These are phyloP conservation scores for Xylaria sp. DNA, from an alignment of 2,329 filamentous ascomycete genomes.

Conservation along the genomic window DNA sequence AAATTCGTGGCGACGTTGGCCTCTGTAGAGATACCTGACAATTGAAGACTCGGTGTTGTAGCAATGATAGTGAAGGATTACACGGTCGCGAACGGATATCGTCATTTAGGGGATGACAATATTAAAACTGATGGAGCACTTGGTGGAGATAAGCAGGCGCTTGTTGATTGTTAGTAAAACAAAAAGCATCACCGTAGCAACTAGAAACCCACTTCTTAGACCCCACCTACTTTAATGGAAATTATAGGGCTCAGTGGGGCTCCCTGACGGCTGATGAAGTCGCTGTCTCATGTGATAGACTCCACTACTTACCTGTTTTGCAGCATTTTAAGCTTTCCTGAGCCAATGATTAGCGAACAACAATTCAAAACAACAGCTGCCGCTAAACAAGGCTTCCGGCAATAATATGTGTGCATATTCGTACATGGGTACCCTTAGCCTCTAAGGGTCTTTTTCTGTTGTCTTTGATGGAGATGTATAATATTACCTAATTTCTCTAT, in stretches of 20 bases:
- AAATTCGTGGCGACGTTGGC: not conserved
- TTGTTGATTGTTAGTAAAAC: slow-evolving; percentile 35
- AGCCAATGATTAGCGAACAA: slow-evolving; percentile 21
- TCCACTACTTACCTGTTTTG: not conserved
- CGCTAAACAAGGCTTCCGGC: slow-evolving; percentile 5
- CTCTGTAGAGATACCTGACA: not conserved
- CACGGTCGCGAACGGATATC: not conserved
- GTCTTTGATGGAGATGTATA: not conserved
- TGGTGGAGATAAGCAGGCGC: slow-evolving; percentile 9
- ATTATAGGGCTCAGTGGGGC: slow-evolving; percentile 16
- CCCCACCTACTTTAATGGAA: slow-evolving; percentile 9
- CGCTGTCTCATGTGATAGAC: not conserved
- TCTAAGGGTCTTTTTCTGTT: not conserved
- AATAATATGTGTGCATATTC: not conserved
- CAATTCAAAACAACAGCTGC: slow-evolving; percentile 16
- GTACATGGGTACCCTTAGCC: not conserved
- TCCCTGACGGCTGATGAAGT: not conserved
- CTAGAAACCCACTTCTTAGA: slow-evolving; percentile 1
- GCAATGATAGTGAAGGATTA: slow-evolving; percentile 17
- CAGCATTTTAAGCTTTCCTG: slow-evolving; percentile 8
- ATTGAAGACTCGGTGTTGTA: slow-evolving; percentile 14
- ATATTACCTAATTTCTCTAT: not conserved
- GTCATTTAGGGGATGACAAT: slow-evolving; percentile 17
- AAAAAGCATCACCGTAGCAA: slow-evolving; percentile 30
- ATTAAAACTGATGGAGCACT: slow-evolving; percentile 14